Evolutionary conservation across 1,284 basidiomycete genomes (phyloP).

Genomic region (Austropuccinia psidii): DNA sequence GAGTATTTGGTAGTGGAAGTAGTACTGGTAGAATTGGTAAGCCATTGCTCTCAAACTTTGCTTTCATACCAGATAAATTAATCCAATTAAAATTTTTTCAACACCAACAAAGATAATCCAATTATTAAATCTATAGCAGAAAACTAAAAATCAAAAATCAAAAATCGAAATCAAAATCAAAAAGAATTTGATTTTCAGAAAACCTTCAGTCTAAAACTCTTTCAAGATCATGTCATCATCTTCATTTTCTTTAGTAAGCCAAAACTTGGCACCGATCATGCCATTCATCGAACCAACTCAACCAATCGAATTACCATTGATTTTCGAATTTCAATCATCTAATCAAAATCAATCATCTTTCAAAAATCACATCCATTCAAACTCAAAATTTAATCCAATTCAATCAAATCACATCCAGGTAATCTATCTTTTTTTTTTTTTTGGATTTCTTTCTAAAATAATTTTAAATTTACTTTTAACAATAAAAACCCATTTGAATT

Average conservation of each 20-base stretch:
- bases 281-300: constrained; percentile 34
- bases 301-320: constrained; percentile 2
- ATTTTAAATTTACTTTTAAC: not conserved
- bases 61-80: no score
- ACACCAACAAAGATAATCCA: no score
- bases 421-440: not conserved
- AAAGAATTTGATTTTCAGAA: no score
- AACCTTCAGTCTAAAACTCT: not conserved
- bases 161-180: no score
- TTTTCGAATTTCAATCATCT: constrained; percentile 5
- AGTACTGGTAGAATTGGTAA: no score
- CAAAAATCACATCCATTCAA: not conserved
- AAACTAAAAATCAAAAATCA: no score
- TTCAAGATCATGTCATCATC: not conserved
- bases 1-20: no score
- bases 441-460: not conserved
- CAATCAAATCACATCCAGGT: not conserved
- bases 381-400: not conserved
- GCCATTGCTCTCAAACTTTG: no score
- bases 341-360: not conserved
- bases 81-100: no score
- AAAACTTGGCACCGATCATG: constrained; percentile 33
- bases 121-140: no score
- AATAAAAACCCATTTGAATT: no score
- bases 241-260: not conserved